Conservation (phyloP, 441 rosid genomes). For the Adansonia gregorii region DNA sequence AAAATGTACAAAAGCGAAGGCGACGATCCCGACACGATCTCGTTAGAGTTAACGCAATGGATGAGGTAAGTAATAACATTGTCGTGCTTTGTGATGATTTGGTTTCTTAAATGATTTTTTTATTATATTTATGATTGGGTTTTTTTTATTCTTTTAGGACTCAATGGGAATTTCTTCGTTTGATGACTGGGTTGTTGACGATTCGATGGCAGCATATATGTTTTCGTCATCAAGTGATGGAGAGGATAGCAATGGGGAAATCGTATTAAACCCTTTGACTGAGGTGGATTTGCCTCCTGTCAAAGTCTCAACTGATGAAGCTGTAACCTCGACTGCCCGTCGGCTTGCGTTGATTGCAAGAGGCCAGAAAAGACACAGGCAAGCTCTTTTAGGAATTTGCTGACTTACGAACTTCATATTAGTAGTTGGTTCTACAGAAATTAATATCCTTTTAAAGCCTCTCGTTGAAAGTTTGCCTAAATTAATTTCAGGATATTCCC, state of each 20-base stretch:
- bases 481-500: slow-evolving; percentile 62
- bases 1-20: slow-evolving; percentile 33
- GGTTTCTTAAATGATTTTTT: neutral
- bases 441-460: neutral
- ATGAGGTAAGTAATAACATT: slow-evolving; percentile 48
- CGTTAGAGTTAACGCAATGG: slow-evolving; percentile 50
- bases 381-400: slow-evolving; percentile 29
- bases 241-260: slow-evolving; percentile 68
- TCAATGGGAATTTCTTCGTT: slow-evolving; percentile 45
- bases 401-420: neutral
- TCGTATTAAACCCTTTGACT: slow-evolving; percentile 49
- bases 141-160: slow-evolving; percentile 43
- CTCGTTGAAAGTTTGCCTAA: neutral
- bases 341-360: slow-evolving; percentile 66
- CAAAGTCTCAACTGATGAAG: slow-evolving; percentile 52
- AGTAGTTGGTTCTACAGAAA: neutral
- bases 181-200: slow-evolving; percentile 57
- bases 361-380: slow-evolving; percentile 65
- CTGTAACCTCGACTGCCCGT: slow-evolving; percentile 58
- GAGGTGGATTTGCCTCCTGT: slow-evolving; percentile 61
- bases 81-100: neutral
- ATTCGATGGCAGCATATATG: slow-evolving; percentile 36
- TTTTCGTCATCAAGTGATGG: slow-evolving; percentile 67
- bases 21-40: slow-evolving; percentile 31
- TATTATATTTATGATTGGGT: neutral